Conservation (phyloP, 208 protist species). For the Angomonas deanei region DNA sequence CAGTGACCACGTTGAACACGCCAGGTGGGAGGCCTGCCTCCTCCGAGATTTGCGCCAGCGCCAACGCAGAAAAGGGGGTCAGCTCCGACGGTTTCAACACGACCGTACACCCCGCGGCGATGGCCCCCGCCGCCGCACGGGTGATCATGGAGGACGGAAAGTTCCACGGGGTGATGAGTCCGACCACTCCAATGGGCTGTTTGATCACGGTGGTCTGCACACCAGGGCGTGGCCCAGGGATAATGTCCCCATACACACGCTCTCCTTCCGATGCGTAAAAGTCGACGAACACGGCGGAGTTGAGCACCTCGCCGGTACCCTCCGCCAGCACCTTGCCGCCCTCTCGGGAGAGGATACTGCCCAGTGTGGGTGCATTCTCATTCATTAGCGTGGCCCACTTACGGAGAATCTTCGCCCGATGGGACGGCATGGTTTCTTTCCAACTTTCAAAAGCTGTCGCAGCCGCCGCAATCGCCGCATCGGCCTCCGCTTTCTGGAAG, state of each 20-base stretch:
- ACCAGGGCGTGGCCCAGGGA: slow-evolving; percentile 32
- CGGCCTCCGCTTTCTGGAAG: slow-evolving; percentile 39
- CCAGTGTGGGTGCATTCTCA: slow-evolving; percentile 36
- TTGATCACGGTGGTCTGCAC: slow-evolving; percentile 64
- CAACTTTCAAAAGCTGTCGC: slow-evolving; percentile 55
- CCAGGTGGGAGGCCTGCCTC: slow-evolving; percentile 59
- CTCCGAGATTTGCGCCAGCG: slow-evolving; percentile 61
- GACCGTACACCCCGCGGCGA: slow-evolving; percentile 87
- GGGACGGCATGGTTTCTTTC: slow-evolving; percentile 45
- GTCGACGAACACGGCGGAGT: slow-evolving; percentile 62
- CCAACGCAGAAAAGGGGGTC: slow-evolving; percentile 73
- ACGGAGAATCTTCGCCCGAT: slow-evolving; percentile 57
- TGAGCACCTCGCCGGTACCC: slow-evolving; percentile 63
- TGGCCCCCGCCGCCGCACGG: slow-evolving; percentile 69
- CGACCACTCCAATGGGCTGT: slow-evolving; percentile 82
- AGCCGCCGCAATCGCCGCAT: slow-evolving; percentile 54
- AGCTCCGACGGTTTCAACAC: slow-evolving; percentile 86
- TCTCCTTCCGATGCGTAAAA: slow-evolving; percentile 87
- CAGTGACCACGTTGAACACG: slow-evolving; percentile 83
- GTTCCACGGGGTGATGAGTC: slow-evolving; percentile 91
- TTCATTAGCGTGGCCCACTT: slow-evolving; percentile 63
- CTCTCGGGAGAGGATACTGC: slow-evolving; percentile 66
- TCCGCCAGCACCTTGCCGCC: slow-evolving; percentile 76
- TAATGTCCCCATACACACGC: slow-evolving; percentile 76
- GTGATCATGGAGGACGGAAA: slow-evolving; percentile 87